A percentile compares a stretch with the other conserved stretches of the same genome.
Conservation (phyloP, 805 yeast genomes). For the Metschnikowia henanensis region DNA sequence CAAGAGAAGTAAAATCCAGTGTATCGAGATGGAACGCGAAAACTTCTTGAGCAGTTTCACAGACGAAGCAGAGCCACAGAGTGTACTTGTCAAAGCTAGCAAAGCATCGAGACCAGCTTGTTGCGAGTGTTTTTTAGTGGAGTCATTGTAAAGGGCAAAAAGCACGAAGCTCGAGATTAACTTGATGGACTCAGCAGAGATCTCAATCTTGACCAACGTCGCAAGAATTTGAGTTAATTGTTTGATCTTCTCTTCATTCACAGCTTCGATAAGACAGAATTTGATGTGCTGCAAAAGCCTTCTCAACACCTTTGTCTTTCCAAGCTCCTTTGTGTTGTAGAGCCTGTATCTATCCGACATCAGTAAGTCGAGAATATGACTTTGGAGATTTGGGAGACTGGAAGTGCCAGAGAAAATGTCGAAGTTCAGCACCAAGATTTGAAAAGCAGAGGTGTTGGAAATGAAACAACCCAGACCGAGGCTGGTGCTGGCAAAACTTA, state of each 20-base stretch:
- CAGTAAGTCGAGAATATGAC: slow-evolving; percentile 58
- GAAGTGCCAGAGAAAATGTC: slow-evolving; percentile 63
- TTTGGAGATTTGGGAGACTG: slow-evolving; percentile 52
- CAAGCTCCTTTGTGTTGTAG: slow-evolving; percentile 53
- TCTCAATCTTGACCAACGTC: slow-evolving; percentile 35
- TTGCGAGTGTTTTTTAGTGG: slow-evolving; percentile 29
- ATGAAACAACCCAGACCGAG: slow-evolving; percentile 30
- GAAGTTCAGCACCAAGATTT: slow-evolving; percentile 48
- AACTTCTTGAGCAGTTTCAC: slow-evolving; percentile 42
- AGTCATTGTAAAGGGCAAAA: slow-evolving; percentile 47
- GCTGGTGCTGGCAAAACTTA: background rate
- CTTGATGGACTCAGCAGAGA: slow-evolving; percentile 55
- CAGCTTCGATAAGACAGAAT: slow-evolving; percentile 17
- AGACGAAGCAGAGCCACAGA: slow-evolving; percentile 41
- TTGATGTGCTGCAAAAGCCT: slow-evolving; percentile 53
- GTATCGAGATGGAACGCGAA: slow-evolving; percentile 57
- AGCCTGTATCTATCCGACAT: slow-evolving; percentile 50
- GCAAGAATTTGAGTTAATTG: slow-evolving; percentile 24
- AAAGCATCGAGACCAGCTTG: slow-evolving; percentile 35
- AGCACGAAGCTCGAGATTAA: slow-evolving; percentile 48
- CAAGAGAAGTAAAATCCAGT: slow-evolving; percentile 61
- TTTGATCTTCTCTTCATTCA: slow-evolving; percentile 10
- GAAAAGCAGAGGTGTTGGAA: slow-evolving; percentile 55
- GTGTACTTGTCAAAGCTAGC: slow-evolving; percentile 34
- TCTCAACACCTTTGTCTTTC: slow-evolving; percentile 49